Evolutionary conservation across 2,329 filamentous ascomycete genomes (phyloP).

Genomic region (Penicillium olsonii): DNA sequence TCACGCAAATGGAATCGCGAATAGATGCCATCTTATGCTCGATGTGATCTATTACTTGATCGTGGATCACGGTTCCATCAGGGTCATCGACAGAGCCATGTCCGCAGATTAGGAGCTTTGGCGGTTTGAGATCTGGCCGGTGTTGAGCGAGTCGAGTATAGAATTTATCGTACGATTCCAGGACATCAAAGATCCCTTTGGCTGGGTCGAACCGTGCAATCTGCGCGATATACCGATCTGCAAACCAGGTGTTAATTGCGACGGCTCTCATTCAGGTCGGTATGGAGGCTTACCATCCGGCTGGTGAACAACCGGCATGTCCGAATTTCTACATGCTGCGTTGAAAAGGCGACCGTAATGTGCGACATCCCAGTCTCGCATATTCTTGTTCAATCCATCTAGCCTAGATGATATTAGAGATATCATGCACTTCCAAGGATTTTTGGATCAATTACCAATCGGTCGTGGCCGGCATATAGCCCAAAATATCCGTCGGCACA

Average conservation of each 20-base stretch:
- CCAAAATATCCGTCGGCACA: constrained; percentile 67
- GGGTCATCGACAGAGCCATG: constrained; percentile 82
- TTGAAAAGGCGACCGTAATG: constrained; percentile 77
- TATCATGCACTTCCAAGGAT: neutral
- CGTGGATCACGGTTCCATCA: constrained; percentile 71
- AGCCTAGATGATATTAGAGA: constrained; percentile 51
- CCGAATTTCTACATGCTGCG: constrained; percentile 62
- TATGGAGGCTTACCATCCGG: constrained; percentile 40
- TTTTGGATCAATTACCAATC: constrained; percentile 59
- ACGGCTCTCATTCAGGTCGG: too few relatives aligned
- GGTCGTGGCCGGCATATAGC: constrained; percentile 76
- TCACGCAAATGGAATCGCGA: constrained; percentile 68
- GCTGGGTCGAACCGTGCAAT: constrained; percentile 81
- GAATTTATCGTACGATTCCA: constrained; percentile 75
- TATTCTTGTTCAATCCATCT: constrained; percentile 76
- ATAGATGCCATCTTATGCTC: constrained; percentile 64
- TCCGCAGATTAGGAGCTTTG: constrained; percentile 71
- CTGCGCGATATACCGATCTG: constrained; percentile 67
- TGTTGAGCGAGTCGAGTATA: constrained; percentile 57
- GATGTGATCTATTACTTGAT: constrained; percentile 69
- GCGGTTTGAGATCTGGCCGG: constrained; percentile 58
- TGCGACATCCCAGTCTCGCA: constrained; percentile 68
- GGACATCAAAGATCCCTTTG: constrained; percentile 77
- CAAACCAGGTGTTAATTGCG: too few relatives aligned
- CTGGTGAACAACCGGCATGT: constrained; percentile 41